Evolutionary conservation across 2,329 filamentous ascomycete genomes (phyloP), one percentile per base, ranked within the genome.

Genomic region (Elsinoe australis): DNA sequence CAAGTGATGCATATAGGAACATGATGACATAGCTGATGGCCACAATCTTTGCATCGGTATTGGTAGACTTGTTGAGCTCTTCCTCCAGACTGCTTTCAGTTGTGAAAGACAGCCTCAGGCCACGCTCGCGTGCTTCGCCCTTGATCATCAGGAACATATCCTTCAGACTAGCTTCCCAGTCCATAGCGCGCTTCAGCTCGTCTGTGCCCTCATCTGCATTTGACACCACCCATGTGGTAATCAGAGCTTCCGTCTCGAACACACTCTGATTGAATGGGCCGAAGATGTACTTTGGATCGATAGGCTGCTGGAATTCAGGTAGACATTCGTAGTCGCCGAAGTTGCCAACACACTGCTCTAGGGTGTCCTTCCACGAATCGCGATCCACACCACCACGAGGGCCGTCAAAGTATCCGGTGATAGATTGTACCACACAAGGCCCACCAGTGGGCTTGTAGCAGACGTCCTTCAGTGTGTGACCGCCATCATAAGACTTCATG

Each of bases 11-110:
- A 61, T 98, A 98, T 53, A 98, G 69, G 67, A 98, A 98, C 92
- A 98, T 98, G 70, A 95, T 87, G 54, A 96, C 76, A 68, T 98
- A 98, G 73, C 90, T 96, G 67, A 98, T 83, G 47, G 90, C 80
- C 18, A 98, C 81, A 59, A 98, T 98, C 65, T 90, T 95, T 35
- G 90, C 94, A 65, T 98, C 92, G 0, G 92, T 96, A 65, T 98
- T 98, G 42, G 88, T 95, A 29, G 88, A 94, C 68, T 96, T 95
- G 71, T 95, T 98, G 50, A 98, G 74, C 62, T 98, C 92, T 62
- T 95, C 78, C 63, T 96, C 90, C 52, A 98, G 71, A 64, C 89
- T 95, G 65, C 90, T 86, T 67, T 98, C 92, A 0, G 92, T 94
- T 42, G 82, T 94, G 73, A 96, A 98, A 5, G 89, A 96, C 28